phyloP scores from a whole-genome alignment of 2,329 filamentous ascomycete genomes.

The Leptosphaerulina australis region DNA sequence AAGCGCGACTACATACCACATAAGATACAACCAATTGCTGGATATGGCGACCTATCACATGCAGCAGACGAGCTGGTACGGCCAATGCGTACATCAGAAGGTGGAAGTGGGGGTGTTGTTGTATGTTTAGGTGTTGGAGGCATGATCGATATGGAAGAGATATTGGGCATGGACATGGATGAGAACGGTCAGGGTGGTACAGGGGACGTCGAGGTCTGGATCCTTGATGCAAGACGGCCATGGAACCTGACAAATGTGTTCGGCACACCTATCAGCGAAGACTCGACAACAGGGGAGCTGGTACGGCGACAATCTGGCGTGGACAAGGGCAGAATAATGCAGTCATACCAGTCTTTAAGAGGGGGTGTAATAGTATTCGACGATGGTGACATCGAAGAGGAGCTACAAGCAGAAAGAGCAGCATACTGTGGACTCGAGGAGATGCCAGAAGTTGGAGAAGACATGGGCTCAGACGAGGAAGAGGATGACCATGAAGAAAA shows the following conservation, averaged over 20 bases:
- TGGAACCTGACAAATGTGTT: constrained; percentile 97
- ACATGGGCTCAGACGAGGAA: constrained; percentile 66
- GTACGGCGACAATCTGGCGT: constrained; percentile 68
- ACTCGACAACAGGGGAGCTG: constrained; percentile 56
- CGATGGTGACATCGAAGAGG: constrained; percentile 91
- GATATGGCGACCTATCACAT: constrained; percentile 85
- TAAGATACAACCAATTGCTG: constrained; percentile 93
- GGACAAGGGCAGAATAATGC: constrained; percentile 72
- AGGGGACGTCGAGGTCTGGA: constrained; percentile 91
- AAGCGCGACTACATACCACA: constrained; percentile 98
- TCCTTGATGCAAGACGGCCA: constrained; percentile 86
- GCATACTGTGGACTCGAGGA: constrained; percentile 85
- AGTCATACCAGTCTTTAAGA: constrained; percentile 74
- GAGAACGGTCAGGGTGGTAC: constrained; percentile 68
- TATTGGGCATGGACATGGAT: constrained; percentile 75
- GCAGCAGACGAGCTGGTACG: constrained; percentile 78
- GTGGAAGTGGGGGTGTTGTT: constrained; percentile 85
- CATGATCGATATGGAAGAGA: constrained; percentile 81
- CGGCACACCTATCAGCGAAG: constrained; percentile 61
- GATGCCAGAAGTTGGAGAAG: constrained; percentile 88
- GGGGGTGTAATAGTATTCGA: constrained; percentile 95
- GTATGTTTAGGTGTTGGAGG: constrained; percentile 93
- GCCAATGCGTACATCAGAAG: constrained; percentile 84
- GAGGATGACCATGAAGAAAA: constrained; percentile 49
- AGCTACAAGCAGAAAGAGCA: constrained; percentile 73